A percentile compares a stretch with the other conserved stretches of the same genome.
Conservation (phyloP, 2,329 filamentous ascomycete genomes). For the Talaromyces marneffei region DNA sequence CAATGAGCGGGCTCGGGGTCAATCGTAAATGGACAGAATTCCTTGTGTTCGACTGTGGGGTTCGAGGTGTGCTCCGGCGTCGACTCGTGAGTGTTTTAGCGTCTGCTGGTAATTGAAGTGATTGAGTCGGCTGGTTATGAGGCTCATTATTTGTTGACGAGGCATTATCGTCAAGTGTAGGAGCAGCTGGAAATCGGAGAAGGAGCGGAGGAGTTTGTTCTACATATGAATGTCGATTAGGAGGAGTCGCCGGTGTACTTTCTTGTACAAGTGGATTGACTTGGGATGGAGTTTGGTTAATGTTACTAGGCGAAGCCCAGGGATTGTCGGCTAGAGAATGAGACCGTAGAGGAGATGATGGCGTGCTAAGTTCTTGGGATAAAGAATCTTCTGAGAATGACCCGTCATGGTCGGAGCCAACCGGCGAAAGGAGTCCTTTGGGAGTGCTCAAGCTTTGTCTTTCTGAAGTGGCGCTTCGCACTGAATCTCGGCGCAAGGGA, state of each 20-base stretch:
- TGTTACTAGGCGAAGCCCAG: slow-evolving; percentile 26
- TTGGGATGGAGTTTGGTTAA: slow-evolving; percentile 14
- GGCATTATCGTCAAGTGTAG: slow-evolving; percentile 24
- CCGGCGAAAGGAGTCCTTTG: slow-evolving; percentile 27
- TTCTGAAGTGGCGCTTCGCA: slow-evolving; percentile 29
- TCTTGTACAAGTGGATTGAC: slow-evolving; percentile 22
- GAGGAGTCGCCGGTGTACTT: slow-evolving; percentile 22
- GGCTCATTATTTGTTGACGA: slow-evolving; percentile 16
- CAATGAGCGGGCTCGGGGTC: slow-evolving; percentile 53
- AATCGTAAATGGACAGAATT: slow-evolving; percentile 49
- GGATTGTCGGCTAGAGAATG: slow-evolving; percentile 34
- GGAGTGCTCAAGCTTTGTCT: slow-evolving; percentile 32
- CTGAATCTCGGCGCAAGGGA: slow-evolving; percentile 24
- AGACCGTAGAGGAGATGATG: slow-evolving; percentile 26
- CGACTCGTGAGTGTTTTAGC: slow-evolving; percentile 21
- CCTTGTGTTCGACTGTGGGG: slow-evolving; percentile 35
- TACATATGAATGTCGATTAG: slow-evolving; percentile 16
- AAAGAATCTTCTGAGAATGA: slow-evolving; percentile 31
- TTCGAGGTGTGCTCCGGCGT: slow-evolving; percentile 30
- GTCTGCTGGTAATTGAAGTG: slow-evolving; percentile 8
- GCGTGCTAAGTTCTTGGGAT: slow-evolving; percentile 22
- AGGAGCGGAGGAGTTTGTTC: slow-evolving; percentile 29
- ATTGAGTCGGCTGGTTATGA: neutral
- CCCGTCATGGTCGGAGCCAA: slow-evolving; percentile 27
- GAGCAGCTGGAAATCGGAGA: slow-evolving; percentile 36